Base-by-base conservation (phyloP, 1,139 yeast genomes). In the Geotrichum europaeum region DNA sequence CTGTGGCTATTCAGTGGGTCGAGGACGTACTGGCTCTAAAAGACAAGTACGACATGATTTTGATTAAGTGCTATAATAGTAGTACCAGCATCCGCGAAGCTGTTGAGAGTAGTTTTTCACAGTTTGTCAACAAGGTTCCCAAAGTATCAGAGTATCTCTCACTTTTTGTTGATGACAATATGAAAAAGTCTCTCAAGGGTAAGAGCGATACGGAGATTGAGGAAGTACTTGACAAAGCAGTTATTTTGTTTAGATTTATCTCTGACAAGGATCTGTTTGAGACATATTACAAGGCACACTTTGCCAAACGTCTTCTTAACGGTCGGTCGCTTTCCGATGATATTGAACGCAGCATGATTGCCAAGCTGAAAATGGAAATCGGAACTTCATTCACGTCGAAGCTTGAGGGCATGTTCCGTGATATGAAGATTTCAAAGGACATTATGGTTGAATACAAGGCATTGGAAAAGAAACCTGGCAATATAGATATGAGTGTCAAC, bases 211-310 rank as follows among this genome's bases (percentile, higher is more conserved):
- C 80, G 59, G 84, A 80, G 60, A 75, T 83, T 1, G 90, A 86
- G 63, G 79, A 75, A 1, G 76, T 83, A 10, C 74, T 90, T 54
- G 78, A 78, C 55, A 80, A 81, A 52, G 81, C 91, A 0, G 79
- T 87, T 12, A 74, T 78, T 45, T 79, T 94, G 53, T 85, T 91
- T 68, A 78, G 86, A 60, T 85, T 83, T 67, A 79, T 94, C 51
- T 80, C 83, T 59, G 97, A 94, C 68, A 92, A 90, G 70, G 98
- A 94, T 73, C 78, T 89, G 49, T 94, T 94, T 74, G 96, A 90
- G 72, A 85, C 83, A 43, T 86, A 87, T 65, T 94, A 90, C 73
- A 92, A 92, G 67, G 88, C 87, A 60, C 97, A 90, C 75, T 80
- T 94, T 65, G 97, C 98, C 1, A 90, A 89, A 70, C 78, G 99